A percentile compares a stretch with the other conserved stretches of the same genome.
These are phyloP conservation scores for Dioszegia aurantiaca DNA, from an alignment of 768 basidiomycete genomes.

Conservation along the genomic window DNA sequence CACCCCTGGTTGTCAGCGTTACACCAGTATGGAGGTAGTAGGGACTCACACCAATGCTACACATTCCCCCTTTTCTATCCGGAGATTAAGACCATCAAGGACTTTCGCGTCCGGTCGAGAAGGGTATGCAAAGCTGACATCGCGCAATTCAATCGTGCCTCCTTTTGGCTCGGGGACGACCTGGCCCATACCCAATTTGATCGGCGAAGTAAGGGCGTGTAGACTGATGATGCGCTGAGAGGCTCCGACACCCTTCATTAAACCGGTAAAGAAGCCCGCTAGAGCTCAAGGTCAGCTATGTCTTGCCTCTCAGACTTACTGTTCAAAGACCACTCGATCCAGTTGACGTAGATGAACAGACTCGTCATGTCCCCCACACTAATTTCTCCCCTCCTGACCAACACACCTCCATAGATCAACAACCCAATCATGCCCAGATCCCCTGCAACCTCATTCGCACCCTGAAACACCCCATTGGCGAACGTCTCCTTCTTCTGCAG, in stretches of 20 bases:
- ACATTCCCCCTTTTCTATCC: conserved; percentile 77
- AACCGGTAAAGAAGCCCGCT: conserved; percentile 61
- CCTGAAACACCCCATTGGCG: conserved; percentile 87
- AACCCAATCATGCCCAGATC: conserved; percentile 48
- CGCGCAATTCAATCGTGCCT: conserved; percentile 73
- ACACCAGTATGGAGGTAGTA: background rate
- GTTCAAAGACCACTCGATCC: conserved; percentile 46
- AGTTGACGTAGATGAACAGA: conserved; percentile 47
- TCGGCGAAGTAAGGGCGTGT: conserved; percentile 57
- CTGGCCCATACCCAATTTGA: conserved; percentile 38
- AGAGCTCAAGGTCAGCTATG: conserved; percentile 20
- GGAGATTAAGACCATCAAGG: conserved; percentile 74
- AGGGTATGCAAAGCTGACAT: conserved; percentile 83
- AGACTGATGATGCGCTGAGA: conserved; percentile 86
- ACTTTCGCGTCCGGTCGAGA: conserved; percentile 74
- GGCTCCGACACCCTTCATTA: conserved; percentile 95
- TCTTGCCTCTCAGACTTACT: conserved; percentile 20
- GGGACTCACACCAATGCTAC: conserved; percentile 84
- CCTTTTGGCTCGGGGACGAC: conserved; percentile 21
- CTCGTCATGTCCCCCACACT: conserved; percentile 64
- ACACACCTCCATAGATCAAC: conserved; percentile 72
- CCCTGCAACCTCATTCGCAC: conserved; percentile 54
- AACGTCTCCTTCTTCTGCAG: conserved; percentile 80
- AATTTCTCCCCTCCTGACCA: conserved; percentile 80
- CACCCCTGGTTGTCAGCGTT: conserved; percentile 60